These are phyloP conservation scores for Fragaria nilgerrensis DNA, from an alignment of 306 rosid species.

Conservation along the genomic window DNA sequence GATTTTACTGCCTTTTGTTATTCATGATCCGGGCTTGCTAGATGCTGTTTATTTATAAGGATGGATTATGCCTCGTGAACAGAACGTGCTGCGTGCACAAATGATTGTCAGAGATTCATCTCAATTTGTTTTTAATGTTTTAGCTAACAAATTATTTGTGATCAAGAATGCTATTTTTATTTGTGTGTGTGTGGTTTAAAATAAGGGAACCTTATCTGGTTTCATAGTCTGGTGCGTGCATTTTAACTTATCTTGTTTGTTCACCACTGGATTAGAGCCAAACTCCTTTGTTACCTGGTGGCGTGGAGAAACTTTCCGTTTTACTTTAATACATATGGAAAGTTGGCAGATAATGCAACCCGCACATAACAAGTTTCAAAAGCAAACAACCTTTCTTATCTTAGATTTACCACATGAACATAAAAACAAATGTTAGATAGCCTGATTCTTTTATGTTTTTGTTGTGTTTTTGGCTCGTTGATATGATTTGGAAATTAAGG, in stretches of 20 bases:
- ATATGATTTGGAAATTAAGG: no score
- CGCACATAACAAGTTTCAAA: background rate
- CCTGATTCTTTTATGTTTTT: no score
- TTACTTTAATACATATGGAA: background rate
- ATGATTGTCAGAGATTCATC: background rate
- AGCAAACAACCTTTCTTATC: background rate
- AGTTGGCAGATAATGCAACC: background rate
- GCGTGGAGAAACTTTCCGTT: background rate
- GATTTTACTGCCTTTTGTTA: constrained; percentile 16
- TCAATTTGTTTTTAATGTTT: background rate
- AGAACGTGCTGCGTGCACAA: background rate
- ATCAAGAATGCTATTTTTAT: background rate
- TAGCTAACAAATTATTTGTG: background rate
- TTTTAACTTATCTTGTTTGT: background rate
- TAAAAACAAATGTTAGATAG: no score
- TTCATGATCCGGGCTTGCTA: constrained; percentile 11
- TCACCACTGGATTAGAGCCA: background rate
- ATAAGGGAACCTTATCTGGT: background rate
- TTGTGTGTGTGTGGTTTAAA: no score
- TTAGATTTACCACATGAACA: background rate
- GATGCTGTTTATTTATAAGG: background rate
- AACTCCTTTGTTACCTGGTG: no score
- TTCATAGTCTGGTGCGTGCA: background rate
- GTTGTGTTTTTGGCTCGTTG: no score
- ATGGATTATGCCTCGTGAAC: background rate